These are phyloP conservation scores for Fulvia fulva DNA, from an alignment of 2,329 filamentous ascomycete species.

Conservation along the genomic window DNA sequence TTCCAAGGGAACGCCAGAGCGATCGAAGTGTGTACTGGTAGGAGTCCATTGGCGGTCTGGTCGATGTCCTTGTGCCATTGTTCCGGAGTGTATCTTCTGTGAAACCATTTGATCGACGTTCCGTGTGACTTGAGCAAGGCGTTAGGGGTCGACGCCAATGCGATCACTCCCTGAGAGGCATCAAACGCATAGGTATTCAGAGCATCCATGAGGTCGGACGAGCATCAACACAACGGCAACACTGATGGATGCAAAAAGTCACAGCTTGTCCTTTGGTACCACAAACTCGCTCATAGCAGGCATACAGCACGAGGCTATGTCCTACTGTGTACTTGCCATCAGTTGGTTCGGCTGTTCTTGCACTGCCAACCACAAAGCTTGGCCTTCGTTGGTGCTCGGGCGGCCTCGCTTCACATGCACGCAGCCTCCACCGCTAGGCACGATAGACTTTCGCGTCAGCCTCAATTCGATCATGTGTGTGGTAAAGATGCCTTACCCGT, in stretches of 20 bases:
- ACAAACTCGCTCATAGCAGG: too few relatives aligned
- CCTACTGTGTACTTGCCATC: background rate
- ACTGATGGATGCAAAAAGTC: background rate
- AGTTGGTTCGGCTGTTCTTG: background rate
- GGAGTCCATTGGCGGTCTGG: background rate
- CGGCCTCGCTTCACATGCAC: background rate
- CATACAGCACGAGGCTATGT: background rate
- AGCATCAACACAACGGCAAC: background rate
- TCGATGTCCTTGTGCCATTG: slow-evolving; percentile 1
- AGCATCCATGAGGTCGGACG: background rate
- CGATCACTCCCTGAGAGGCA: background rate
- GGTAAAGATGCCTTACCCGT: background rate
- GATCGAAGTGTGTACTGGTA: background rate
- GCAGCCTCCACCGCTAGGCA: background rate
- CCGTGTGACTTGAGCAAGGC: background rate
- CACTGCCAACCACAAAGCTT: background rate
- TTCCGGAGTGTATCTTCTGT: background rate
- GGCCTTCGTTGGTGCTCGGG: background rate
- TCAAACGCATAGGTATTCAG: background rate
- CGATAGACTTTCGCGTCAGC: background rate
- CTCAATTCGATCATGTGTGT: background rate
- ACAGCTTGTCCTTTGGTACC: too few relatives aligned
- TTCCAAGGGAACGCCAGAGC: slow-evolving; percentile 4
- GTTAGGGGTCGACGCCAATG: background rate
- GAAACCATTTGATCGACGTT: background rate